These are phyloP conservation scores for Didymosphaeria variabile DNA, from an alignment of 2,329 filamentous ascomycete species.

Conservation along the genomic window DNA sequence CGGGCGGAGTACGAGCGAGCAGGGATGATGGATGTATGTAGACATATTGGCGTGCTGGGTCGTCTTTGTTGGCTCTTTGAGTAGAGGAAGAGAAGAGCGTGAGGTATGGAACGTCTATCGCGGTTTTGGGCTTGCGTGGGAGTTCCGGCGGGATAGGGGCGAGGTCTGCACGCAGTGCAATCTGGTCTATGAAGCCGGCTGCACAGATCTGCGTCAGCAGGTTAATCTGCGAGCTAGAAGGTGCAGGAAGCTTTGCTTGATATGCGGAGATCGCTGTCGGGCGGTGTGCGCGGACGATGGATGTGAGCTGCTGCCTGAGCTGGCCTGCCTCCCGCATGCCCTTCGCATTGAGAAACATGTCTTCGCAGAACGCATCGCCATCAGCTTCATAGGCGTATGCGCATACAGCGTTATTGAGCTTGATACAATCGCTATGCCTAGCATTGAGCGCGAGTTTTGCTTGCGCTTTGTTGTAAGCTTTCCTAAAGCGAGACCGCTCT, in stretches of 20 bases:
- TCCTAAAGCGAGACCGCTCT: conserved; percentile 70
- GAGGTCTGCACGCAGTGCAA: conserved; percentile 91
- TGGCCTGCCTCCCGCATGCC: conserved; percentile 86
- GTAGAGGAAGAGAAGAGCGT: conserved; percentile 76
- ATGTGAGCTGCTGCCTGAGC: conserved; percentile 82
- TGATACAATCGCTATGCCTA: conserved; percentile 85
- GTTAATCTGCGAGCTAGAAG: conserved; percentile 72
- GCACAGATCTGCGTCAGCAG: conserved; percentile 91
- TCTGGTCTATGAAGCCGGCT: conserved; percentile 91
- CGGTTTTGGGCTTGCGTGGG: conserved; percentile 75
- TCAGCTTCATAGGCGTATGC: conserved; percentile 69
- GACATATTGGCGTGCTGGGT: conserved; percentile 71
- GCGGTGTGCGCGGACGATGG: conserved; percentile 79
- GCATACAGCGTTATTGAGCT: conserved; percentile 86
- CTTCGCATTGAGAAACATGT: conserved; percentile 87
- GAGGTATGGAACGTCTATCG: conserved; percentile 91
- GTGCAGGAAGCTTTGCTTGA: conserved; percentile 63
- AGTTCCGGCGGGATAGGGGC: conserved; percentile 68
- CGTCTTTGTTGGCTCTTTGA: conserved; percentile 41
- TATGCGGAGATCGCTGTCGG: conserved; percentile 55
- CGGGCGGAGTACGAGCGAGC: conserved; percentile 66
- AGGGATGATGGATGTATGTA: conserved; percentile 89
- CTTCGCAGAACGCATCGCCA: conserved; percentile 76
- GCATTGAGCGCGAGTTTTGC: conserved; percentile 79
- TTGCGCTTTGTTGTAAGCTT: conserved; percentile 75